These are phyloP conservation scores for Epichloe uncinata DNA, from an alignment of 2,329 filamentous ascomycete genomes.

Conservation along the genomic window DNA sequence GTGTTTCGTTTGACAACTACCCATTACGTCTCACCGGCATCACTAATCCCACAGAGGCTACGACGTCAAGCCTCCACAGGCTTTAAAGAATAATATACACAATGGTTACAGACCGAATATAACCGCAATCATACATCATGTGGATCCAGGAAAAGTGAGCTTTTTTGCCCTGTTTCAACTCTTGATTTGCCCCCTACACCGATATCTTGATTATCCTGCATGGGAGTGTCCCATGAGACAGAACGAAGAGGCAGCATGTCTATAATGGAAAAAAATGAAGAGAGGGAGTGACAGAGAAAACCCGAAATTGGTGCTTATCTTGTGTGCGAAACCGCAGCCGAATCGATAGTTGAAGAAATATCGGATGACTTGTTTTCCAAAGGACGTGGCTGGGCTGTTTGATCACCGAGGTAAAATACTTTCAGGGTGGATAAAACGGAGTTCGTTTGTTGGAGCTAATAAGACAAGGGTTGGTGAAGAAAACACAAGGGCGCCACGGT, in stretches of 20 bases:
- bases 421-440: neutral
- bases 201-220: neutral
- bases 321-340: neutral
- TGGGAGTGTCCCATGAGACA: neutral
- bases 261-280: neutral
- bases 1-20: neutral
- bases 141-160: neutral
- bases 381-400: neutral
- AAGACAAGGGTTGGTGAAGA: neutral
- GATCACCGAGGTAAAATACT: neutral
- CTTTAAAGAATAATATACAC: neutral
- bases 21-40: neutral
- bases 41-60: neutral
- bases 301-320: neutral
- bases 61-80: neutral
- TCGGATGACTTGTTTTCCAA: neutral
- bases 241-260: neutral
- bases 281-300: neutral
- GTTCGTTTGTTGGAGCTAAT: neutral
- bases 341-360: neutral
- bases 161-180: neutral
- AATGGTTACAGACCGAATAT: neutral
- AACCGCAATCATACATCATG: constrained; percentile 3
- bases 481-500: neutral
- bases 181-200: neutral